Base-by-base conservation (phyloP, 306 rosid species). In the Pyrus betulifolia region DNA sequence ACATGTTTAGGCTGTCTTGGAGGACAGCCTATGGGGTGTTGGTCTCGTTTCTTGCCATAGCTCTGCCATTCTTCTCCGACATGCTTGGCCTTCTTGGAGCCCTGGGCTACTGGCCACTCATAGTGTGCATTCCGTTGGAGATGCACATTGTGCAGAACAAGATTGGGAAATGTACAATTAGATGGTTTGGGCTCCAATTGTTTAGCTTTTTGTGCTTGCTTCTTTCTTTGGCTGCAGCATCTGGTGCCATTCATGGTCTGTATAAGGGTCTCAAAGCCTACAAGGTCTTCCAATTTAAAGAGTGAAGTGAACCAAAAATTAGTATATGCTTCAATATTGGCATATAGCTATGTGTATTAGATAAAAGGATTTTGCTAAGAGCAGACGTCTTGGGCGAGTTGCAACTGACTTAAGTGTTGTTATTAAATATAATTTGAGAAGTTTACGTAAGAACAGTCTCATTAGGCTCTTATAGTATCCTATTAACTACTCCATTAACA, bases 51-150 rank as follows among this genome's bases (percentile, higher is more conserved):
- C 25, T 82, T 3, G 90, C 88, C 1, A 85, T 82, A 86, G 90
- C 87, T 18, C 74, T 89, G 74, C 89, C 91, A 0, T 89, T 86
- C 75, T 89, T 89, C 78, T 82, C 87, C 28, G 80, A 78, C 69
- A 84, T 88, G 89, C 77, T 89, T 10, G 90, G 88, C 2, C 80
- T 89, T 8, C 84, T 90, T n/a, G 96, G 94, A 40, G 88, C 89
- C 13, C 12, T 86, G 4, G 90, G 87, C 28, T 89, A 83, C 55
- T 89, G 95, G 97, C 91, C 91, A 5, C 60, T 83, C 18, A 88
- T 83, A 2, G 84, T 91, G 0, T 89, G 83, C 75, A 84, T 91
- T 73, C 95, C 93, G 0, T 66, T 91, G 63, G 80, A 89, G 84
- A 89, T 89, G 95, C 82, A 76, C 71, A 88, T 88, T 65, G 84